Evolutionary conservation across 2,329 filamentous ascomycete species (phyloP), one percentile per base, ranked within the genome.

Genomic region (Clathrospora elynae): DNA sequence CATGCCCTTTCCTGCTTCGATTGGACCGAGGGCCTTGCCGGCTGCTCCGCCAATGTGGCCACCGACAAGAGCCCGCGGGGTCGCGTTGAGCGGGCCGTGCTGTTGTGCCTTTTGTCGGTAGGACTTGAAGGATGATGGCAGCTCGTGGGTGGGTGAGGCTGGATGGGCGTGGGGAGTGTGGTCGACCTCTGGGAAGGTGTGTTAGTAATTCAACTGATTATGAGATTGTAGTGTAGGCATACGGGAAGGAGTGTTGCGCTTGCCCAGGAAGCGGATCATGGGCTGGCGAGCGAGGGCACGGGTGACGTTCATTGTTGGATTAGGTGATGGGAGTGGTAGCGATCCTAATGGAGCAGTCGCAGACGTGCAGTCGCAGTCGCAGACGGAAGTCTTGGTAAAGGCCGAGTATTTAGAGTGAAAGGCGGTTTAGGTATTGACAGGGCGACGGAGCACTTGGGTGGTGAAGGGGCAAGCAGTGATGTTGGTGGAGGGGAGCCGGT

Each of bases 31-130:
- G 24, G 85, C 75, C 48, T 82, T 74, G 42, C 89, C 91, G 7
- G 87, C 71, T 42, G 76, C 69, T 60, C 82, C 81, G 54, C 88
- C 88, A 35, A 78, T 74, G 39, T 59, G 46, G 39, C 70, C 70
- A 11, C 53, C 53, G 16, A 56, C 46, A 32, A 67, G 60, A 51
- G 52, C 58, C 28, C 60, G 50, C 46, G 38, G 45, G 11, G 48
- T 55, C 46, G 66, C 62, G 55, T 70, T 69, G 19, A 91, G 80
- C 11, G 87, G 87, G 22, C 87, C 87, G 67, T 90, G 86, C 72
- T 89, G 86, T 72, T 87, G 85, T 46, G 85, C 86, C 68, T 86
- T 83, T 72, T 88, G 81, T 66, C 87, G 85, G 78, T 91, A 91
- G 61, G 80, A 79, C 68, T 85, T 86, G 76, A 91, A 91, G 48